Percentiles rank a stretch among this genome's conserved stretches.
These are phyloP conservation scores for Talaromyces adpressus DNA, from an alignment of 495 filamentous ascomycete genomes.

Conservation along the genomic window DNA sequence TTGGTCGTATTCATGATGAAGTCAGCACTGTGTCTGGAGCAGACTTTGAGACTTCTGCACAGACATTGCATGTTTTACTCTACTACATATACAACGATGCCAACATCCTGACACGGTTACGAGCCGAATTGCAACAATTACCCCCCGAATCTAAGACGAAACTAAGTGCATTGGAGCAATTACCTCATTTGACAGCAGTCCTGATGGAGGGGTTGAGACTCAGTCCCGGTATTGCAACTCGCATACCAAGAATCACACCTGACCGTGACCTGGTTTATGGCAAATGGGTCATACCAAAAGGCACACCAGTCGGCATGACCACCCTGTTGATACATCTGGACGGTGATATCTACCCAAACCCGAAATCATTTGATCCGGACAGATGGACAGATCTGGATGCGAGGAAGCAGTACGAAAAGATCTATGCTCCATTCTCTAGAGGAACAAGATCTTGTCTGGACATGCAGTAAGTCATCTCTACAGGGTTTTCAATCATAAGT, in stretches of 20 bases:
- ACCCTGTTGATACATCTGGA: conserved; percentile 22
- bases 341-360: conserved; percentile 25
- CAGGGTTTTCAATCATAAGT: not conserved
- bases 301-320: conserved; percentile 14
- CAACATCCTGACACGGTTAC: not conserved
- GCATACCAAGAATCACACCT: not conserved
- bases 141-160: not conserved
- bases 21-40: not conserved
- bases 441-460: conserved; percentile 34
- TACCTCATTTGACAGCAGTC: not conserved
- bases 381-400: conserved; percentile 26
- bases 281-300: conserved; percentile 4
- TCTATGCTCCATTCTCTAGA: conserved; percentile 29
- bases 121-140: not conserved
- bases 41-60: not conserved
- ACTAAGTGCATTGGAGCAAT: not conserved
- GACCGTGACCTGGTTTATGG: not conserved
- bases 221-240: not conserved
- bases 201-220: not conserved
- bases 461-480: conserved; percentile 20
- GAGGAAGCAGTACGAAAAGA: conserved; percentile 19
- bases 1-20: not conserved
- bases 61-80: not conserved
- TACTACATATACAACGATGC: not conserved
- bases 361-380: conserved; percentile 38